Evolutionary conservation across 2,329 filamentous ascomycete genomes (phyloP).

Genomic region (Aspergillus calidoustus): DNA sequence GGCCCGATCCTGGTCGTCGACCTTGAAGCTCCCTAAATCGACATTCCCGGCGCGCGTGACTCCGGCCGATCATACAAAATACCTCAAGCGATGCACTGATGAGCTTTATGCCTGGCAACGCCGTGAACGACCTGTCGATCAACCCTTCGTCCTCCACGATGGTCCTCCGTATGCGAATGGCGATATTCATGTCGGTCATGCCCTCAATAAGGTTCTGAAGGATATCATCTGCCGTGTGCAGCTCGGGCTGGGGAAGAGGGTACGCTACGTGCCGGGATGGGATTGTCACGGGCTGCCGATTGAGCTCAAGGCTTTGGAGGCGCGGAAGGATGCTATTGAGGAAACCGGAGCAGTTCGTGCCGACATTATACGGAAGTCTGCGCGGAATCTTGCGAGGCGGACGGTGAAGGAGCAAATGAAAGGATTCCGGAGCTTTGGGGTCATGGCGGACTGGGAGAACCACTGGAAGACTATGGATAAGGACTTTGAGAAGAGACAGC

Average conservation of each 20-base stretch:
- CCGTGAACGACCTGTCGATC: conserved; percentile 53
- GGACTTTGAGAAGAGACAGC: conserved; percentile 63
- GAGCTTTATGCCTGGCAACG: conserved; percentile 89
- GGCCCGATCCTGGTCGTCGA: conserved; percentile 69
- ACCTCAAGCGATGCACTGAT: conserved; percentile 80
- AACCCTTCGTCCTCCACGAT: conserved; percentile 84
- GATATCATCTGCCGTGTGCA: conserved; percentile 87
- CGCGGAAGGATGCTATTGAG: conserved; percentile 45
- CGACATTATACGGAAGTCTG: conserved; percentile 58
- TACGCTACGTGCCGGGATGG: conserved; percentile 90
- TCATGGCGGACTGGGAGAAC: conserved; percentile 68
- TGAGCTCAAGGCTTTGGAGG: conserved; percentile 87
- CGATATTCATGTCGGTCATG: conserved; percentile 86
- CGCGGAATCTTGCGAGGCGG: conserved; percentile 58
- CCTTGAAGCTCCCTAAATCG: conserved; percentile 74
- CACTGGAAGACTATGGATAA: conserved; percentile 68
- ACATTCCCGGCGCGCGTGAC: conserved; percentile 64
- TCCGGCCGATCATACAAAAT: conserved; percentile 53
- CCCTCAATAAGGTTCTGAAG: conserved; percentile 95
- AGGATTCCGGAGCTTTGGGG: conserved; percentile 62
- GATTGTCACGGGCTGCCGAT: conserved; percentile 98
- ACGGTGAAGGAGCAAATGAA: conserved; percentile 64
- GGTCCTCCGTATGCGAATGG: conserved; percentile 97
- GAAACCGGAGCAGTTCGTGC: conserved; percentile 38
- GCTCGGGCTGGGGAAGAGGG: conserved; percentile 74